phyloP scores from a whole-genome alignment of 768 basidiomycete species.

The Phylloporus arenicola region DNA sequence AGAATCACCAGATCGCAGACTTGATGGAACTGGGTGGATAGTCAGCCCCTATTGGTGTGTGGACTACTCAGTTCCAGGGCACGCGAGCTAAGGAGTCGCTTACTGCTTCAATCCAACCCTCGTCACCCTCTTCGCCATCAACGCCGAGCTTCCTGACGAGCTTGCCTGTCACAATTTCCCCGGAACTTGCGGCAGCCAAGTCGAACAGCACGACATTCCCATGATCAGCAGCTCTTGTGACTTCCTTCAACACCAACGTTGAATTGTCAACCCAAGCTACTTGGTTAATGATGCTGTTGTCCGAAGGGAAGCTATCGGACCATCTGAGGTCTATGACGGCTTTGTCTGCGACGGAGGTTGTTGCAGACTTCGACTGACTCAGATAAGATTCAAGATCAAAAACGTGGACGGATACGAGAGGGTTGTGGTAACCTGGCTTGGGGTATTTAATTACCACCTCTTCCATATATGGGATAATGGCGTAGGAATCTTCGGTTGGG shows the following conservation, averaged over 20 bases:
- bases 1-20: constrained; percentile 37
- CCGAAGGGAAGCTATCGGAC: constrained; percentile 48
- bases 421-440: constrained; percentile 88
- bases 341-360: constrained; percentile 31
- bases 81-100: constrained; percentile 25
- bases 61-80: constrained; percentile 10
- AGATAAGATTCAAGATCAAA: constrained; percentile 68
- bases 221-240: constrained; percentile 75
- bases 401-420: constrained; percentile 74
- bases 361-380: constrained; percentile 26
- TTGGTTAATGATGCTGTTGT: constrained; percentile 72
- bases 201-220: constrained; percentile 81
- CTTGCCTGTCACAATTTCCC: constrained; percentile 35
- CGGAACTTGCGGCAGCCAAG: constrained; percentile 28
- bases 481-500: constrained; percentile 62
- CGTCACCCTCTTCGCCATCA: constrained; percentile 81
- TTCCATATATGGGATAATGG: constrained; percentile 73
- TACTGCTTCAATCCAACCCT: constrained; percentile 92
- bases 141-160: constrained; percentile 77
- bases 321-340: constrained; percentile 60
- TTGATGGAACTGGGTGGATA: constrained; percentile 51
- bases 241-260: constrained; percentile 77
- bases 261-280: constrained; percentile 83
- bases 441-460: constrained; percentile 70
- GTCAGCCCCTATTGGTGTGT: constrained; percentile 47